phyloP scores from a whole-genome alignment of 352 stramenopile species.

The Globisporangium emineosum region DNA sequence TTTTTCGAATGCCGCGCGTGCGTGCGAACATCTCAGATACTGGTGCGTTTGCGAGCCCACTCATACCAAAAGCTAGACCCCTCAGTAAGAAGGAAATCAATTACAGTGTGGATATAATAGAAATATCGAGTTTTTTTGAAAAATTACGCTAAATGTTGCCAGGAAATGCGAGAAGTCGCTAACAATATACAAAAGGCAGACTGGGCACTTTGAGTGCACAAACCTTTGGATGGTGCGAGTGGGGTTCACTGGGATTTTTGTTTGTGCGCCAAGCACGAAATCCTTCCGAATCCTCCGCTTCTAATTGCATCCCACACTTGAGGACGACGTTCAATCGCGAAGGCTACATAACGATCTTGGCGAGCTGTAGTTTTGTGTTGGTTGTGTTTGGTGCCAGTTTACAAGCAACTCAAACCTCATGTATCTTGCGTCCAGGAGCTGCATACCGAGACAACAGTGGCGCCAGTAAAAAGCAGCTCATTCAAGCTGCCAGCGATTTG shows the following conservation, averaged over 20 bases:
- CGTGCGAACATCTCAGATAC: not conserved
- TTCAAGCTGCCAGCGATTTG: too few relatives aligned
- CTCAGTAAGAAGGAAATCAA: not conserved
- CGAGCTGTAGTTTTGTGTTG: not conserved
- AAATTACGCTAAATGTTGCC: too few relatives aligned
- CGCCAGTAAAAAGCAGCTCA: not conserved
- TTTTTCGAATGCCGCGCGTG: not conserved
- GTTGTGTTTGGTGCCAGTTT: not conserved
- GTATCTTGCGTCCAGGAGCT: not conserved
- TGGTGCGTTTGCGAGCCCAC: not conserved
- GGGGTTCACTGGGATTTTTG: not conserved
- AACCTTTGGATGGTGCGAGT: not conserved
- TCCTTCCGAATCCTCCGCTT: not conserved
- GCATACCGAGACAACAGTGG: not conserved
- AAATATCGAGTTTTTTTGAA: not conserved
- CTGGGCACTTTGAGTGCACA: not conserved
- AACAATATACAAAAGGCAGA: too few relatives aligned
- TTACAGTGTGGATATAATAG: not conserved
- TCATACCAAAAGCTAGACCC: not conserved
- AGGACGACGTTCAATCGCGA: not conserved
- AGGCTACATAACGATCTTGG: not conserved
- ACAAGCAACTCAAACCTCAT: not conserved
- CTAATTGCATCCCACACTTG: not conserved
- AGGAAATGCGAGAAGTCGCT: too few relatives aligned
- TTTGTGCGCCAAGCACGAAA: not conserved